Conservation (phyloP, 352 stramenopile species). For the Phytophthora sansomeana region DNA sequence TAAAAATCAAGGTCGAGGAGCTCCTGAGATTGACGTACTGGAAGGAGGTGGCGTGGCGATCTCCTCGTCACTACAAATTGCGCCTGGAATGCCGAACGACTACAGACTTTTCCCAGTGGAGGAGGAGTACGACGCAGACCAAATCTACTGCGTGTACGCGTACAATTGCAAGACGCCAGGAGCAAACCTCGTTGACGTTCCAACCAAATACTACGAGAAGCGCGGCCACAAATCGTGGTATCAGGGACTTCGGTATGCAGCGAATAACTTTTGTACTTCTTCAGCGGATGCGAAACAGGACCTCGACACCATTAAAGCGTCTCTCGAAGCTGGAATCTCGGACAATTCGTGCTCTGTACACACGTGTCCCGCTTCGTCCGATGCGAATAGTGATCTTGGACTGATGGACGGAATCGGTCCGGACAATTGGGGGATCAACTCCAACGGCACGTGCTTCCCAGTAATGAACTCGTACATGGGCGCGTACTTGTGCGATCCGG, state of each 20-base stretch:
- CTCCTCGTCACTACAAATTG: conserved; percentile 92
- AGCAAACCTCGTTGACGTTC: conserved; percentile 57
- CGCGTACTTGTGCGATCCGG: conserved; percentile 62
- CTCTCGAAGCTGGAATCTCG: conserved; percentile 40
- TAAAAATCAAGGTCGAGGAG: conserved; percentile 79
- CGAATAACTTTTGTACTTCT: conserved; percentile 54
- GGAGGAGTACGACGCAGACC: conserved; percentile 15
- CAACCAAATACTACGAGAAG: conserved; percentile 45
- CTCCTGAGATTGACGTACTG: conserved; percentile 96
- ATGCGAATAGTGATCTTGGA: conserved; percentile 46
- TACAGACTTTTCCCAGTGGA: conserved; percentile 60
- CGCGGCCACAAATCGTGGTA: conserved; percentile 60
- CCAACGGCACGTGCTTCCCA: conserved; percentile 67
- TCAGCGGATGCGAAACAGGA: conserved; percentile 26
- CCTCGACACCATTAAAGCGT: conserved; percentile 32
- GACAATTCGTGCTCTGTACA: conserved; percentile 46
- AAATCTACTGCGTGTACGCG: conserved; percentile 56
- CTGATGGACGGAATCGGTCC: conserved; percentile 47
- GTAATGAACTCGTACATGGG: conserved; percentile 74
- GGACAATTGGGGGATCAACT: conserved; percentile 67
- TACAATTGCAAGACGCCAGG: conserved; percentile 55
- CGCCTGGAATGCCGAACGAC: conserved; percentile 66
- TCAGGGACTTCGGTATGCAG: conserved; percentile 54
- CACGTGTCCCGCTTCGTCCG: conserved; percentile 50
- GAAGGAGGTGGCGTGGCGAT: conserved; percentile 84